These are phyloP conservation scores for Cronartium ribicola DNA, from an alignment of 1,284 basidiomycete species.

Conservation along the genomic window DNA sequence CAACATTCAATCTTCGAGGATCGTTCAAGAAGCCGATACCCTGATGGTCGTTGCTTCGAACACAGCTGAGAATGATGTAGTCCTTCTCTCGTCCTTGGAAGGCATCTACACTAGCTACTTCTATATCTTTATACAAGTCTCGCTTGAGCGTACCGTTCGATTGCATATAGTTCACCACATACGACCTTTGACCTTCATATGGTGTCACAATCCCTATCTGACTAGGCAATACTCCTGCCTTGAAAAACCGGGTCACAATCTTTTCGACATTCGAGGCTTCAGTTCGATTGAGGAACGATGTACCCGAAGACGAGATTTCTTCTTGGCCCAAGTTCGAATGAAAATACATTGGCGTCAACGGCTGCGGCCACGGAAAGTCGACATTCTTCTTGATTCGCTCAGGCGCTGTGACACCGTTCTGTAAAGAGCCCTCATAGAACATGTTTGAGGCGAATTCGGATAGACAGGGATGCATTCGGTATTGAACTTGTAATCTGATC, in stretches of 20 bases:
- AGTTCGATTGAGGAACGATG: conserved; percentile 96
- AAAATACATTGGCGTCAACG: conserved; percentile 99
- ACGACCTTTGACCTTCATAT: conserved; percentile 98
- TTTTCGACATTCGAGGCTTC: conserved; percentile 99
- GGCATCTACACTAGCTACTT: conserved; percentile 97
- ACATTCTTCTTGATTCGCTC: conserved; percentile 94
- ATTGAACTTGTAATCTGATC: conserved; percentile 97
- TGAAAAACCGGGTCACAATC: conserved; percentile 99
- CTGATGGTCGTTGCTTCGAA: conserved; percentile 98
- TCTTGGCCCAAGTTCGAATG: conserved; percentile 99
- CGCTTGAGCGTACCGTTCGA: conserved; percentile 97
- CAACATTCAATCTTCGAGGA: conserved; percentile 92
- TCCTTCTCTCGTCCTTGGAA: conserved; percentile 99
- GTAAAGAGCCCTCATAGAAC: conserved; percentile 99
- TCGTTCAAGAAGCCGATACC: conserved; percentile 99
- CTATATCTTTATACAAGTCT: conserved; percentile 98
- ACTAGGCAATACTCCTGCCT: conserved; percentile 86
- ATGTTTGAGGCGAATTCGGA: conserved; percentile 99
- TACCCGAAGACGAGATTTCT: conserved; percentile 96
- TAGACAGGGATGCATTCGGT: conserved; percentile 98
- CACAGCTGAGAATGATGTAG: conserved; percentile 97
- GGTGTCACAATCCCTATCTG: conserved; percentile 99
- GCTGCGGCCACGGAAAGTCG: conserved; percentile 97
- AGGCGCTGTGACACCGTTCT: conserved; percentile 98
- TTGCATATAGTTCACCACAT: conserved; percentile 99